Base-by-base conservation (phyloP, 345 rosid genomes). In the Bruguiera parviflora region DNA sequence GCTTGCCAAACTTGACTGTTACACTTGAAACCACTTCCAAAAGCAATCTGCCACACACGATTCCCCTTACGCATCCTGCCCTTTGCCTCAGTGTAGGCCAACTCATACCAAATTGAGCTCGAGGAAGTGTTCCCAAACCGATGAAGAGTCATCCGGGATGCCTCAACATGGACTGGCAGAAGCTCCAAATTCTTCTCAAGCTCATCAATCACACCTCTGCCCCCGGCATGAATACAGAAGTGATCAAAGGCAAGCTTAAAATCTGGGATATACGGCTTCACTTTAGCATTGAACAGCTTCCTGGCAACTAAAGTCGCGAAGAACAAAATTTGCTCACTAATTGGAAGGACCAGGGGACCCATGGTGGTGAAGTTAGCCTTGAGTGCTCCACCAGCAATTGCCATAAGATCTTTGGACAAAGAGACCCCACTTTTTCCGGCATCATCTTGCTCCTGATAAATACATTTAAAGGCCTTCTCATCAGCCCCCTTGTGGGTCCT, bases 171-270 rank as follows among this genome's bases (percentile, higher is more conserved):
- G 18, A 25, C 63, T 2, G 81, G 84, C 2, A 83, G 85, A 64
- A 92, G 98, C 82, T 92, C 90, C 76, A 92, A 71, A 63, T 90
- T 92, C 89, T 92, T 92, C 88, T 92, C 96, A 6, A 90, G 96
- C 84, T 92, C 96, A 53, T 92, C 98, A 37, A 92, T 90, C 83
- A 92, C 92, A 18, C 92, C 98, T 74, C 98, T 78, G 10, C 98
- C 96, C 29, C 97, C 97, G 0, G 92, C 92, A 20, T 89, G 97
- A 8, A 92, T 92, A 73, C 98, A 92, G 87, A 90, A 92, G 75
- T 90, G 96, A 15, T 92, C 86, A 28, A 92, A 92, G 0, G 96
- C 98, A 2, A 92, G 98, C 83, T 92, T 92, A 75, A 92, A 92
- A 79, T 92, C 96, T 0, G 96, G 98, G 35, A 90, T 92, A 53